A percentile compares a stretch with the other conserved stretches of the same genome.
Conservation (phyloP, 495 filamentous ascomycete species). For the Penicillium roqueforti region DNA sequence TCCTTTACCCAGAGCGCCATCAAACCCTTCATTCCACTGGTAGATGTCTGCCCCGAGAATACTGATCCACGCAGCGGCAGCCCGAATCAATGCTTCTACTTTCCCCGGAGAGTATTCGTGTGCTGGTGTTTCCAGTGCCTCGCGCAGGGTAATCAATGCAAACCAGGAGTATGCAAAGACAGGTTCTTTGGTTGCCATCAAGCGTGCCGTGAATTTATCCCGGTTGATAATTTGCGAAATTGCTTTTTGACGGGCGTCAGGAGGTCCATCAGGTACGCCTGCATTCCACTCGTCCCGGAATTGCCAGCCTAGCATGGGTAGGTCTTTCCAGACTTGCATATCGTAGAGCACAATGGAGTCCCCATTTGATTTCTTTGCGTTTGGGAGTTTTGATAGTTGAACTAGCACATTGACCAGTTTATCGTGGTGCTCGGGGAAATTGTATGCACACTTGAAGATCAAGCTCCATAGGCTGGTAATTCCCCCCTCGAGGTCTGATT, state of each 20-base stretch:
- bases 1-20: not conserved
- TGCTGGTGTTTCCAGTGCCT: not conserved
- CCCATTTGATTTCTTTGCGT: not conserved
- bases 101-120: not conserved
- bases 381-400: not conserved
- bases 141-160: not conserved
- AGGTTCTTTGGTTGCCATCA: not conserved
- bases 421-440: not conserved
- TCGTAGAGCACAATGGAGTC: not conserved
- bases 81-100: not conserved
- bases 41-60: not conserved
- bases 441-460: conserved; percentile 1
- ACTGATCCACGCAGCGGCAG: not conserved
- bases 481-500: not conserved
- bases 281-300: conserved; percentile 13
- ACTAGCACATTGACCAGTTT: not conserved
- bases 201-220: not conserved
- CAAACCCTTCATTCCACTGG: not conserved
- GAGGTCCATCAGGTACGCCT: conserved; percentile 3
- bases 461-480: not conserved
- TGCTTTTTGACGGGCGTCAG: not conserved
- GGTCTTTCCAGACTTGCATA: conserved; percentile 13
- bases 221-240: conserved; percentile 1
- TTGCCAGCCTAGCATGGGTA: conserved; percentile 14
- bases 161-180: conserved; percentile 2